Percentiles rank a stretch among this genome's conserved stretches.
These are phyloP conservation scores for Xylariaceae sp. DNA, from an alignment of 2,329 filamentous ascomycete genomes.

Conservation along the genomic window DNA sequence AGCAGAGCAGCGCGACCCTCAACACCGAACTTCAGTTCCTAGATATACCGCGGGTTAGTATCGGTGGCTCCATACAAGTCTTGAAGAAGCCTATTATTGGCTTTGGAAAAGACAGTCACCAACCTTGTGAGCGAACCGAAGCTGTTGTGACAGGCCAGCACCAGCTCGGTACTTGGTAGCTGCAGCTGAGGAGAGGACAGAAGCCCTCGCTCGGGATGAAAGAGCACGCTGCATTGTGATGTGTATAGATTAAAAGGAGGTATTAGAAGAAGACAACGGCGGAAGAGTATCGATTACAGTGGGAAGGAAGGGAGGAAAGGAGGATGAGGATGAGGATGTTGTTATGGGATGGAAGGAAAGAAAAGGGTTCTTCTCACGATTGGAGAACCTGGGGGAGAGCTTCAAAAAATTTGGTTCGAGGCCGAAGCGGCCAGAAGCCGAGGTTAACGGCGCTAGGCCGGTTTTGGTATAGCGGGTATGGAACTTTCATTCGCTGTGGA, in stretches of 20 bases:
- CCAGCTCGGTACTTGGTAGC: conserved; percentile 60
- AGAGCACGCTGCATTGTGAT: conserved; percentile 92
- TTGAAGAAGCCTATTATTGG: not conserved
- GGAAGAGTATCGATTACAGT: conserved; percentile 16
- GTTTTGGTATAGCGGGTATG: conserved; percentile 24
- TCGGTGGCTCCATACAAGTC: no score
- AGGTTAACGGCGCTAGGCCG: conserved; percentile 26
- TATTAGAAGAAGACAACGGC: conserved; percentile 15
- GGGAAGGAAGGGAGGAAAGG: conserved; percentile 13
- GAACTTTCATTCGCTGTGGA: conserved; percentile 20
- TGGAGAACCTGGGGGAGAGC: conserved; percentile 24
- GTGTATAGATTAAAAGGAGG: conserved; percentile 22
- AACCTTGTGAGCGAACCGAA: conserved; percentile 98
- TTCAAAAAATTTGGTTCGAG: conserved; percentile 31
- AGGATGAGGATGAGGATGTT: conserved; percentile 2
- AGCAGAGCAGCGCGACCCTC: conserved; percentile 87
- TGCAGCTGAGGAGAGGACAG: conserved; percentile 67
- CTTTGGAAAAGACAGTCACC: conserved; percentile 7
- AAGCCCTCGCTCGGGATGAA: conserved; percentile 73
- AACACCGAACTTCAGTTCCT: conserved; percentile 98
- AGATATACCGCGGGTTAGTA: conserved; percentile 20
- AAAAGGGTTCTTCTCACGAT: conserved; percentile 11
- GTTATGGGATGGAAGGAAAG: conserved; percentile 11
- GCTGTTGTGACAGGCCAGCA: conserved; percentile 73
- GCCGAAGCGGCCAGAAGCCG: conserved; percentile 18